These are phyloP conservation scores for Fusarium piperis DNA, from an alignment of 2,329 filamentous ascomycete genomes.

Conservation along the genomic window DNA sequence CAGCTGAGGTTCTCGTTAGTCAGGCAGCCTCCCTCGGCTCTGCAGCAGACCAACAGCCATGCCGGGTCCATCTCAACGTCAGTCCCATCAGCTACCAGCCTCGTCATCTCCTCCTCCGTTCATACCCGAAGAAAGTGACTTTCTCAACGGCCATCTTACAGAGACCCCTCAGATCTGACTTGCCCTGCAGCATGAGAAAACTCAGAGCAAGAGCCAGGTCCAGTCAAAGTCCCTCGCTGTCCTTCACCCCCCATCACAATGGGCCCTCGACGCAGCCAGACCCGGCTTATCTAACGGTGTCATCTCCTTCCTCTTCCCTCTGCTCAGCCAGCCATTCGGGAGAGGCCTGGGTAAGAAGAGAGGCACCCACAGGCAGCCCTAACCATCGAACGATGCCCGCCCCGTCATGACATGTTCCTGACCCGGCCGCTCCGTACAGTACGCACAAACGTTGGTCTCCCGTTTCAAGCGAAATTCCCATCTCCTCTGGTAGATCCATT, in stretches of 20 bases:
- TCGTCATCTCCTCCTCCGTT: not conserved
- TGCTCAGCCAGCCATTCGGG: not conserved
- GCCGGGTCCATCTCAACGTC: not conserved
- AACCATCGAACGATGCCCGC: slow-evolving; percentile 33
- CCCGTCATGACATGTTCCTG: slow-evolving; percentile 28
- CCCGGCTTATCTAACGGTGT: not conserved
- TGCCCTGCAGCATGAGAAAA: not conserved
- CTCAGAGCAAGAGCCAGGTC: not conserved
- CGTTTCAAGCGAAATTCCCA: slow-evolving; percentile 18
- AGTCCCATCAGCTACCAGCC: not conserved
- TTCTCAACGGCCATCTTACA: not conserved
- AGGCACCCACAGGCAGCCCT: slow-evolving; percentile 16
- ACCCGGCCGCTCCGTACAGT: slow-evolving; percentile 29
- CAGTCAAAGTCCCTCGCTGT: not conserved
- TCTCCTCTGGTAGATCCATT: slow-evolving; percentile 7
- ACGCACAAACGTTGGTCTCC: slow-evolving; percentile 13
- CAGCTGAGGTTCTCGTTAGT: not conserved
- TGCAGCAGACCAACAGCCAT: not conserved
- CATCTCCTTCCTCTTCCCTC: slow-evolving; percentile 1
- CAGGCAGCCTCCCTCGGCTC: not conserved
- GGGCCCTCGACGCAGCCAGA: not conserved
- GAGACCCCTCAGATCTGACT: not conserved
- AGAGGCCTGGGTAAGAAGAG: not conserved
- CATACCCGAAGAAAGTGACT: not conserved
- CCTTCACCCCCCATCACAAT: not conserved